Evolutionary conservation across 257 asterid species (phyloP).

Genomic region (Scutellaria galericulata): DNA sequence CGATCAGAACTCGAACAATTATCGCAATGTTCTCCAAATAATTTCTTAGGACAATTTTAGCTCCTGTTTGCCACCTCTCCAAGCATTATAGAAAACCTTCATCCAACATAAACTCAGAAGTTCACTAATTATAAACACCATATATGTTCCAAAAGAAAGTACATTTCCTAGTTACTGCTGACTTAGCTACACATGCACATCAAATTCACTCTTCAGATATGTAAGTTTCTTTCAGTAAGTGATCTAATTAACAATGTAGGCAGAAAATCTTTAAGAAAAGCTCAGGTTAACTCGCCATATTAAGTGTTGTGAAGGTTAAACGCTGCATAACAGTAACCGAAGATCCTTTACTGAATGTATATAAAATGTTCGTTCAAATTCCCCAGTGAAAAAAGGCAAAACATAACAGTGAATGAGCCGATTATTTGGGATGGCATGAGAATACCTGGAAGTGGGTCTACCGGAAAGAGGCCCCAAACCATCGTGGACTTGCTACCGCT

Average conservation of each 20-base stretch:
- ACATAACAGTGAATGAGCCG: neutral
- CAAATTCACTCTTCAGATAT: neutral
- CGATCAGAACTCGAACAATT: too few relatives aligned
- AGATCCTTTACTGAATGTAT: conserved; percentile 19
- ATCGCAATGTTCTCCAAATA: too few relatives aligned
- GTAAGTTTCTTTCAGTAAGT: neutral
- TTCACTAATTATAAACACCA: neutral
- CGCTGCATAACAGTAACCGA: neutral
- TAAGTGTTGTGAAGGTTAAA: neutral
- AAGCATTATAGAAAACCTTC: neutral
- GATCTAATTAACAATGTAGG: neutral
- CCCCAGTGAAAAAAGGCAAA: conserved; percentile 31
- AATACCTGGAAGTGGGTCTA: conserved; percentile 88
- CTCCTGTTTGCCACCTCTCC: neutral
- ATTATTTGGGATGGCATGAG: neutral
- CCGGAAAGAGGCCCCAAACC: conserved; percentile 95
- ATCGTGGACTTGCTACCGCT: conserved; percentile 37
- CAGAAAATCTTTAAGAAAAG: neutral
- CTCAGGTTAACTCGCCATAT: neutral
- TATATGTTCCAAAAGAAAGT: neutral
- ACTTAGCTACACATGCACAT: conserved; percentile 13
- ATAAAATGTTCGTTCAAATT: conserved; percentile 40
- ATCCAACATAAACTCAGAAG: neutral
- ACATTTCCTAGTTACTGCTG: neutral
- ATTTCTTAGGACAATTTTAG: too few relatives aligned